Evolutionary conservation across 352 stramenopile genomes (phyloP), one percentile per base, ranked within the genome.

Genomic region (Globisporangium emineosum): DNA sequence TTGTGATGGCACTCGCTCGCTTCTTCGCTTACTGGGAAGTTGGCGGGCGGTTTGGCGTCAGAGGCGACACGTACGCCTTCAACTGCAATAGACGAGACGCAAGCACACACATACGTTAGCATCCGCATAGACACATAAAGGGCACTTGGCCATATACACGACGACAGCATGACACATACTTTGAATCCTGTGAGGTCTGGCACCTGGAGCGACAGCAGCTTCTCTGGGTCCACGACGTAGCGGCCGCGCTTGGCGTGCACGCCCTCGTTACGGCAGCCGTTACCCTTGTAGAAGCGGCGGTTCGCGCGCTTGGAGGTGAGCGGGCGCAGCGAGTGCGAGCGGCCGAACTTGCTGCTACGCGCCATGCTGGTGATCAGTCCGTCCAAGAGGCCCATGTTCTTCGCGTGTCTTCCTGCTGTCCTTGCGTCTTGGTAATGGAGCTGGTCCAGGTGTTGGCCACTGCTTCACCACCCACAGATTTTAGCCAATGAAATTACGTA

Each of bases 281-380:
- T 98, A 33, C 94, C 94, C 75, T 98, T 98, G 84, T 98, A 98
- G 78, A 97, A 98, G 64, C 94, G 92, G 75, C 96, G 96, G 68
- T 96, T 93, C 32, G 89, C 94, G 50, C 90, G 88, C 81, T 98
- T 98, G 62, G 89, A 97, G 32, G 86, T 98, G 30, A 98, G 83
- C 32, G 93, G 91, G 33, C 83, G 86, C 54, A 95, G 75, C 64
- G 83, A 89, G 79, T 93, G 84, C 68, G 82, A 90, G 63, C 75
- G 72, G 27, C 86, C 84, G 68, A 95, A 95, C 73, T 95, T 95
- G 83, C 84, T 93, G 70, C 81, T 79, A 62, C 86, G 86, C 53
- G 79, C 70, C 57, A 93, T 73, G 67, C 81, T 76, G 66, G 76
- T 83, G 66, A 92, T 75, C 55, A 94, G 66, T 73, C 79, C 83